Conservation (phyloP, 1,139 yeast species). For the Kodamaea plutei region DNA sequence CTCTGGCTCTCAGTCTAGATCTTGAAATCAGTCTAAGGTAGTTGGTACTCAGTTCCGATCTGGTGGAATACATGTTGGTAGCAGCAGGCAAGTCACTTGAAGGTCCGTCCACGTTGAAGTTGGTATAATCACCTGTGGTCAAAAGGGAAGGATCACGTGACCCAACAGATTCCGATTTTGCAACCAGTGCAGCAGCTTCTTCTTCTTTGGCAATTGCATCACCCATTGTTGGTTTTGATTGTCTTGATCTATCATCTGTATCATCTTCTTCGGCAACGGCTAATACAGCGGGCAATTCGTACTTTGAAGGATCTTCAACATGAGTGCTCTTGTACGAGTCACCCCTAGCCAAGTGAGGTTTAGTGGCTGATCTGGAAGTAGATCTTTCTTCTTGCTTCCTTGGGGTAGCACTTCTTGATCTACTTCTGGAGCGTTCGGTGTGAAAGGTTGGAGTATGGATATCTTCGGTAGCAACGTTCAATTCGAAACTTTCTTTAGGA, state of each 20-base stretch:
- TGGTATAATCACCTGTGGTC: conserved; percentile 49
- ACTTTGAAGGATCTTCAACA: conserved; percentile 36
- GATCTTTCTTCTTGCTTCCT: conserved; percentile 14
- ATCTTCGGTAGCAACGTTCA: background rate
- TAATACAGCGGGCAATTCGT: conserved; percentile 44
- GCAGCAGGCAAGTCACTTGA: conserved; percentile 14
- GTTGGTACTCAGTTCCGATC: conserved; percentile 39
- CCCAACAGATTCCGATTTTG: conserved; percentile 9
- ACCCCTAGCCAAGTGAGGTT: conserved; percentile 63
- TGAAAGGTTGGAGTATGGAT: conserved; percentile 46
- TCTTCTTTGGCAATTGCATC: conserved; percentile 47
- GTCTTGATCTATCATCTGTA: conserved; percentile 43
- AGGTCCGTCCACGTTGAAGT: conserved; percentile 44
- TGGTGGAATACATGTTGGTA: conserved; percentile 25
- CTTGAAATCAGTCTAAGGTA: conserved; percentile 60
- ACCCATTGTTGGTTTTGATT: conserved; percentile 47
- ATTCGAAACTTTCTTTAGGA: conserved; percentile 1
- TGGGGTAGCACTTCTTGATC: conserved; percentile 13
- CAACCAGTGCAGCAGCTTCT: conserved; percentile 18
- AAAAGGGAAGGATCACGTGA: conserved; percentile 42
- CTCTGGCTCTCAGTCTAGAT: conserved; percentile 51
- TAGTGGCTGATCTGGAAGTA: conserved; percentile 28
- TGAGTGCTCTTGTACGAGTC: conserved; percentile 56
- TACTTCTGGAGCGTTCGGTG: conserved; percentile 31
- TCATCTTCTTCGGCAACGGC: conserved; percentile 20